Evolutionary conservation across 768 basidiomycete genomes (phyloP).

Genomic region (Rhizopogon salebrosus): DNA sequence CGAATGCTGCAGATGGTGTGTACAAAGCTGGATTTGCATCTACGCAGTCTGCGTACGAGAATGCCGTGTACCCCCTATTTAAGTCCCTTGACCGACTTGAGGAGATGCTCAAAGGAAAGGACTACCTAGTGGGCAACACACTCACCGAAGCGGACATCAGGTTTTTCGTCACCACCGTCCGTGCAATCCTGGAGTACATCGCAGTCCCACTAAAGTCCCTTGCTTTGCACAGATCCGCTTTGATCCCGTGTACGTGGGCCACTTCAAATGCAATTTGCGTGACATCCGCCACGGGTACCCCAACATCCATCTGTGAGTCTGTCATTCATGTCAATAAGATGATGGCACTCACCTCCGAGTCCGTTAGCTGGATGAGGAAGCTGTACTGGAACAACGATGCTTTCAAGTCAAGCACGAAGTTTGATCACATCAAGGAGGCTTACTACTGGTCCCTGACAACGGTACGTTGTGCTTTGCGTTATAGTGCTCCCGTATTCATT

Average conservation of each 20-base stretch:
- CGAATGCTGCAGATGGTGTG: constrained; percentile 51
- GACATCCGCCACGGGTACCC: constrained; percentile 87
- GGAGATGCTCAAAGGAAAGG: constrained; percentile 66
- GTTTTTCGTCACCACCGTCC: constrained; percentile 88
- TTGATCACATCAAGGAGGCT: constrained; percentile 62
- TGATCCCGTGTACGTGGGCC: constrained; percentile 84
- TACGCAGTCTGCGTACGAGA: constrained; percentile 74
- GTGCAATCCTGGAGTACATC: constrained; percentile 21
- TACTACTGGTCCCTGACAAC: constrained; percentile 33
- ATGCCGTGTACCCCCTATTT: constrained; percentile 70
- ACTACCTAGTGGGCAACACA: constrained; percentile 76
- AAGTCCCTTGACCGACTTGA: constrained; percentile 79
- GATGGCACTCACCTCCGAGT: not conserved
- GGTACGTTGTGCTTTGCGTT: constrained; percentile 7
- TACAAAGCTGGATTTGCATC: constrained; percentile 89
- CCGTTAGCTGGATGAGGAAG: constrained; percentile 78
- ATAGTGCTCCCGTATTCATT: constrained; percentile 2
- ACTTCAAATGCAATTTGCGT: constrained; percentile 92
- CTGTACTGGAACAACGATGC: constrained; percentile 89
- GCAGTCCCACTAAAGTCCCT: not conserved
- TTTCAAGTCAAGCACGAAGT: constrained; percentile 84
- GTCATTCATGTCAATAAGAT: not conserved
- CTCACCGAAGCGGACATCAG: constrained; percentile 85
- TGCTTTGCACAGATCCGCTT: constrained; percentile 76
- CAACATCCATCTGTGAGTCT: constrained; percentile 54